These are phyloP conservation scores for Cercospora zeae-maydis DNA, from an alignment of 2,329 filamentous ascomycete genomes.

Conservation along the genomic window DNA sequence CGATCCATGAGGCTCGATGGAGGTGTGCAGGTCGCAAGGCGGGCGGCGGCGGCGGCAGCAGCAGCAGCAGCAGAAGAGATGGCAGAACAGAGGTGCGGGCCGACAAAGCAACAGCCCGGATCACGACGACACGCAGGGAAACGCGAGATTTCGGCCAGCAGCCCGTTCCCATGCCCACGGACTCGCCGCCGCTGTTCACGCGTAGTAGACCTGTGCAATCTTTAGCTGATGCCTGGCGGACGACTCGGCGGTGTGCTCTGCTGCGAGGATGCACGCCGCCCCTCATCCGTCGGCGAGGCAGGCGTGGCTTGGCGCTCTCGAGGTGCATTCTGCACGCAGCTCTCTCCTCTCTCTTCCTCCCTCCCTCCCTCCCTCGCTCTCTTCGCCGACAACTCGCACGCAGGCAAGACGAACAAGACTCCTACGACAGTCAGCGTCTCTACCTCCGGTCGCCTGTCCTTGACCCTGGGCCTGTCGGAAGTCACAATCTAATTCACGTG, in stretches of 20 bases:
- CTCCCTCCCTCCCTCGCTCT: too few species aligned
- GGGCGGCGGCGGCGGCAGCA: too few species aligned
- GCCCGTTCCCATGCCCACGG: neutral
- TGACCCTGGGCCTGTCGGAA: neutral
- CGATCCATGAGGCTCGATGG: conserved; percentile 9
- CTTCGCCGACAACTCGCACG: neutral
- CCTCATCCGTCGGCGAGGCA: neutral
- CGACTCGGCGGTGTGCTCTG: neutral
- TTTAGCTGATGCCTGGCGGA: neutral
- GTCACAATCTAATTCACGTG: neutral
- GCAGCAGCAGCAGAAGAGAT: neutral
- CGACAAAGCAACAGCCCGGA: conserved; percentile 5
- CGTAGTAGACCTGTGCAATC: neutral
- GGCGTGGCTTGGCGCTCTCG: neutral
- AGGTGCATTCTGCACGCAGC: neutral
- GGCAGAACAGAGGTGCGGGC: neutral
- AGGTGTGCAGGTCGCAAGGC: neutral
- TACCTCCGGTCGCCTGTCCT: neutral
- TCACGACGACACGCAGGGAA: conserved; percentile 3
- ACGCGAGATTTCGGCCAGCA: neutral
- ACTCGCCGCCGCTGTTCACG: neutral
- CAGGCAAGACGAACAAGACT: neutral
- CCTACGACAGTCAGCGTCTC: neutral
- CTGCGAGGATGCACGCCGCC: neutral
- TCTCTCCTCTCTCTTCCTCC: too few species aligned